Conservation (phyloP, 805 yeast species). For the Metschnikowia baotianmanensis region DNA sequence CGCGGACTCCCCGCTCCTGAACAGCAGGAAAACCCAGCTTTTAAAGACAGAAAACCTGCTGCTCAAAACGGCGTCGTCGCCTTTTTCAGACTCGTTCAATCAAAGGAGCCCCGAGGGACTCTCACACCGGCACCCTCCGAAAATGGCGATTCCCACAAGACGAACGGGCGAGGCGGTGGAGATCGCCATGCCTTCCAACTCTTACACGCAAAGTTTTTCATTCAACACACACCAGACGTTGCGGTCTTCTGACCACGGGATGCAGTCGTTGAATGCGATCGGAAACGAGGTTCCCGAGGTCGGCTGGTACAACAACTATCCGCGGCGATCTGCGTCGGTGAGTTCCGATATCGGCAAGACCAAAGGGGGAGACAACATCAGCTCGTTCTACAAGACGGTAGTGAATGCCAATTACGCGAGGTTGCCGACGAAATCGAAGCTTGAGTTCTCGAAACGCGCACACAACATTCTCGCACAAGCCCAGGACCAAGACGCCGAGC, state of each 20-base stretch:
- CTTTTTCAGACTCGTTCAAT: slow-evolving; percentile 3
- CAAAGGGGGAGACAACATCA: slow-evolving; percentile 27
- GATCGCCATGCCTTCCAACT: slow-evolving; percentile 44
- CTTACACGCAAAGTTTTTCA: slow-evolving; percentile 8
- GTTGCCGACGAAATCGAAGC: slow-evolving; percentile 7
- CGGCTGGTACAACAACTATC: slow-evolving; percentile 30
- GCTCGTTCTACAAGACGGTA: slow-evolving; percentile 24
- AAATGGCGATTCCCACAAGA: slow-evolving; percentile 80
- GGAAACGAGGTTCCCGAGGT: slow-evolving; percentile 5
- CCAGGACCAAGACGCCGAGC: slow-evolving; percentile 8
- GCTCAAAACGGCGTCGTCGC: slow-evolving; percentile 1
- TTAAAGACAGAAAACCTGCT: slow-evolving; percentile 1
- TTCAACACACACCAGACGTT: slow-evolving; percentile 5
- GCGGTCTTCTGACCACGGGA: slow-evolving; percentile 8
- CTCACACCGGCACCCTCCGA: slow-evolving; percentile 29
- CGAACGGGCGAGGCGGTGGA: slow-evolving; percentile 77
- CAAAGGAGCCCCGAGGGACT: slow-evolving; percentile 19
- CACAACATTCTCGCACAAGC: slow-evolving; percentile 2
- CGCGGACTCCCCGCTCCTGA: slow-evolving; percentile 16
- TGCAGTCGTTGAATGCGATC: slow-evolving; percentile 1
- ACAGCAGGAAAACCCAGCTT: slow-evolving; percentile 11
- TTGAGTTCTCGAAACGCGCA: slow-evolving; percentile 9
- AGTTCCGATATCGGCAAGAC: slow-evolving; percentile 14
- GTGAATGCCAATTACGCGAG: slow-evolving; percentile 16
- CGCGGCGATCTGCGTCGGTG: slow-evolving; percentile 20